These are phyloP conservation scores for Porodaedalea pini DNA, from an alignment of 1,284 basidiomycete genomes.

Conservation along the genomic window DNA sequence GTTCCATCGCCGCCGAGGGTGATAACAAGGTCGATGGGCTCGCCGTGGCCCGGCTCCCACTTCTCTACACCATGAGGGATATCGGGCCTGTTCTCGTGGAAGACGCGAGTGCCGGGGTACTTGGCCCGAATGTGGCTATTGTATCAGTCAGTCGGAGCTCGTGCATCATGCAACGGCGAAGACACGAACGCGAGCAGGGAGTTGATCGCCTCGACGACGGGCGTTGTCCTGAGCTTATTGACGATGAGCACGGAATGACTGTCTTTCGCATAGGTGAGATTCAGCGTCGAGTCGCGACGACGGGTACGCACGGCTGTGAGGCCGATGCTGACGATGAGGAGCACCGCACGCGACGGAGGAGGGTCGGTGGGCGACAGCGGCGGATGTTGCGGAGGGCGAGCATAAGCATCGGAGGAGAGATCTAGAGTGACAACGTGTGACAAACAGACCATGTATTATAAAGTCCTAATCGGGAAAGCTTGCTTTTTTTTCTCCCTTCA, in stretches of 20 bases:
- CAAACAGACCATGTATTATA: too few species aligned
- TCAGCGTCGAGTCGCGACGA: neutral
- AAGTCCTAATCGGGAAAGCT: too few species aligned
- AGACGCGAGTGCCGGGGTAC: constrained; percentile 72
- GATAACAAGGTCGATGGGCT: constrained; percentile 81
- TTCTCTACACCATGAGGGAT: constrained; percentile 61
- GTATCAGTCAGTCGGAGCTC: neutral
- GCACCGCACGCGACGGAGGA: neutral
- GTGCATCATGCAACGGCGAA: neutral
- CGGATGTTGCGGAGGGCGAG: too few species aligned
- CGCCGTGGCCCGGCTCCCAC: constrained; percentile 52
- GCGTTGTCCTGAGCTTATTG: constrained; percentile 72
- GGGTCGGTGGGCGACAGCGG: neutral
- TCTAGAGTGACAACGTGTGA: too few species aligned
- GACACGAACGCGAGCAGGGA: constrained; percentile 60
- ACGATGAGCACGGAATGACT: constrained; percentile 58
- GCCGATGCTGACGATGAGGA: neutral
- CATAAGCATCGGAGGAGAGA: neutral
- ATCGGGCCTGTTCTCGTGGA: constrained; percentile 69
- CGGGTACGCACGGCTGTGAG: constrained; percentile 8
- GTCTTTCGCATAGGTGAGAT: constrained; percentile 12
- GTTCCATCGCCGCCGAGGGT: constrained; percentile 96
- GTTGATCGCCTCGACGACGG: constrained; percentile 69
- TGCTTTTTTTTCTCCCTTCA: too few species aligned
- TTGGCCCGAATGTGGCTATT: constrained; percentile 57